These are phyloP conservation scores for Backusella tuberculispora DNA, from an alignment of 192 early-diverging fungal species.

Conservation along the genomic window DNA sequence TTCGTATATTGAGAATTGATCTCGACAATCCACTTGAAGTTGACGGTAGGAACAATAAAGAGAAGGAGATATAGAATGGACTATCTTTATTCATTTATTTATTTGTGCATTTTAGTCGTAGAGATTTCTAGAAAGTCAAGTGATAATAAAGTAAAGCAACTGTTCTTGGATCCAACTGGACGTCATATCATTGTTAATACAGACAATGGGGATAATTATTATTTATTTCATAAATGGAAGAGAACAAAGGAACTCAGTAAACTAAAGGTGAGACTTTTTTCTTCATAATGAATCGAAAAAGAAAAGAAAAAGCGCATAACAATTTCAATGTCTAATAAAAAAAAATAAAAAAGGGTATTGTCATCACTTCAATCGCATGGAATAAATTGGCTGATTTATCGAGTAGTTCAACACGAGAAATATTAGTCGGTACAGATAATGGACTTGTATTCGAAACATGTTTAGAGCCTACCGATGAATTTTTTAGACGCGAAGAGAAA, in stretches of 20 bases:
- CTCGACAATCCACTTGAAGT: slow-evolving; percentile 80
- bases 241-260: slow-evolving; percentile 75
- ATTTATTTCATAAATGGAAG: slow-evolving; percentile 84
- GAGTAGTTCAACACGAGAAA: slow-evolving; percentile 72
- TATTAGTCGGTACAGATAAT: slow-evolving; percentile 82
- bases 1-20: slow-evolving; percentile 84
- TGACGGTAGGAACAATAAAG: slow-evolving; percentile 53
- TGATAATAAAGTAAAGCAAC: slow-evolving; percentile 60
- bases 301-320: not conserved
- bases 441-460: slow-evolving; percentile 92
- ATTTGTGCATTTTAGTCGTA: slow-evolving; percentile 56
- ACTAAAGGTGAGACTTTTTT: slow-evolving; percentile 61
- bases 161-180: slow-evolving; percentile 88
- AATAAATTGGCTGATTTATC: slow-evolving; percentile 57
- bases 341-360: slow-evolving; percentile 39
- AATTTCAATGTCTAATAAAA: not conserved
- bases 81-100: not conserved
- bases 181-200: slow-evolving; percentile 88
- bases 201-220: slow-evolving; percentile 88
- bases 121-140: slow-evolving; percentile 63
- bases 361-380: slow-evolving; percentile 90
- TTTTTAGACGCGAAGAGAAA: slow-evolving; percentile 82
- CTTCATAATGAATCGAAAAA: not conserved
- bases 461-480: slow-evolving; percentile 81
- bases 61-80: not conserved